These are phyloP conservation scores for Penicillium pulvis DNA, from an alignment of 495 filamentous ascomycete species.

Conservation along the genomic window DNA sequence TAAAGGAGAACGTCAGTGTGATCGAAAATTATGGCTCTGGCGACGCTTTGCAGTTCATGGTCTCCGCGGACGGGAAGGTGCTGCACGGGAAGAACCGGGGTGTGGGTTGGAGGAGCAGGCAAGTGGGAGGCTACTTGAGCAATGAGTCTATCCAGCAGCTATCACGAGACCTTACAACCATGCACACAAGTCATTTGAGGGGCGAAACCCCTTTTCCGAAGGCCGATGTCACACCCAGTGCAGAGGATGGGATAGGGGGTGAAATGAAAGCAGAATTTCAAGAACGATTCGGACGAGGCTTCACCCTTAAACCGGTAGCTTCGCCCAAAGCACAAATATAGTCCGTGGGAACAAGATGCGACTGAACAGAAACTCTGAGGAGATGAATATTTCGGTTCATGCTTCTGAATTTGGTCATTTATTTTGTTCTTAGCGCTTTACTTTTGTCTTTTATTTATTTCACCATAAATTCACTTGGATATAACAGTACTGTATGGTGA, in stretches of 20 bases:
- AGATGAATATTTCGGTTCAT: background rate
- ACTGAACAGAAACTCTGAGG: background rate
- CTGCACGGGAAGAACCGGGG: conserved; percentile 41
- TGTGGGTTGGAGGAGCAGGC: conserved; percentile 42
- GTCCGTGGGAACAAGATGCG: background rate
- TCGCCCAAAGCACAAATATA: background rate
- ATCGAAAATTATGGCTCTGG: conserved; percentile 43
- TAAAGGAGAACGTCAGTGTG: conserved; percentile 36
- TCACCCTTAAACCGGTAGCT: conserved; percentile 23
- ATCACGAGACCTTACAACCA: conserved; percentile 37
- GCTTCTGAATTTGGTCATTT: background rate
- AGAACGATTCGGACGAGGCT: conserved; percentile 37
- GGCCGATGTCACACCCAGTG: conserved; percentile 10
- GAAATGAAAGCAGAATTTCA: conserved; percentile 29
- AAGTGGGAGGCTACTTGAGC: conserved; percentile 44
- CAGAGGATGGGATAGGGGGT: conserved; percentile 8
- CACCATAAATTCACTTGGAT: background rate
- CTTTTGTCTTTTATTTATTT: background rate
- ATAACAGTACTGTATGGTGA: too few relatives aligned
- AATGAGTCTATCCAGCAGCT: conserved; percentile 40
- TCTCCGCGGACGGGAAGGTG: conserved; percentile 40
- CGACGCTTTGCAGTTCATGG: conserved; percentile 44
- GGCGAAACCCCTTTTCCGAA: conserved; percentile 16
- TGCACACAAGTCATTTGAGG: conserved; percentile 17
- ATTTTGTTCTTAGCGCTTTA: background rate